These are phyloP conservation scores for Capsicum rhomboideum DNA, from an alignment of 257 asterid species.

Conservation along the genomic window DNA sequence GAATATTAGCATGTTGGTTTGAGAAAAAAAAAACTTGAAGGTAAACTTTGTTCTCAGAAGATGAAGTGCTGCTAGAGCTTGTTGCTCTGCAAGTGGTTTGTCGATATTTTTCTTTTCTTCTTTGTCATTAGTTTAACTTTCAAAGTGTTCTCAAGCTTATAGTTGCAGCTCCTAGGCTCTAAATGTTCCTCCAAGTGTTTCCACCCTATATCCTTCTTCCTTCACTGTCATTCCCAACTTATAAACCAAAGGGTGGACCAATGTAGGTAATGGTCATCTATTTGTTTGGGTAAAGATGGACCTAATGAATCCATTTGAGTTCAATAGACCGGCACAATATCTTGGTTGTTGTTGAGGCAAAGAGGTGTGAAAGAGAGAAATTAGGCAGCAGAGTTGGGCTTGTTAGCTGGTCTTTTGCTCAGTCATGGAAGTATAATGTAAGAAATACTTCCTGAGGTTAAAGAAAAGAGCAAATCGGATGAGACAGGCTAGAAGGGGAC, in stretches of 20 bases:
- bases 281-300: not conserved
- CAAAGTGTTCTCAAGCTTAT: not conserved
- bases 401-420: not conserved
- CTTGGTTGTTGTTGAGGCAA: not conserved
- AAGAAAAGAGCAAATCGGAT: not conserved
- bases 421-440: not conserved
- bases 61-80: not conserved
- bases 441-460: not conserved
- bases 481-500: not conserved
- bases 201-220: not conserved
- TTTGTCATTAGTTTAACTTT: not conserved
- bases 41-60: not conserved
- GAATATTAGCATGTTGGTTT: not conserved
- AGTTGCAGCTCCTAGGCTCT: not conserved
- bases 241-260: not conserved
- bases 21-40: not conserved
- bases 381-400: not conserved
- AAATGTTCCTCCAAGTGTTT: not conserved
- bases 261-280: not conserved
- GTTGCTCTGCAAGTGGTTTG: not conserved
- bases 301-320: not conserved
- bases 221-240: not conserved
- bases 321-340: not conserved
- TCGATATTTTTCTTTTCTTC: not conserved
- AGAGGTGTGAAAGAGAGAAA: not conserved